These are phyloP conservation scores for Anisodus acutangulus DNA, from an alignment of 257 asterid species.

Conservation along the genomic window DNA sequence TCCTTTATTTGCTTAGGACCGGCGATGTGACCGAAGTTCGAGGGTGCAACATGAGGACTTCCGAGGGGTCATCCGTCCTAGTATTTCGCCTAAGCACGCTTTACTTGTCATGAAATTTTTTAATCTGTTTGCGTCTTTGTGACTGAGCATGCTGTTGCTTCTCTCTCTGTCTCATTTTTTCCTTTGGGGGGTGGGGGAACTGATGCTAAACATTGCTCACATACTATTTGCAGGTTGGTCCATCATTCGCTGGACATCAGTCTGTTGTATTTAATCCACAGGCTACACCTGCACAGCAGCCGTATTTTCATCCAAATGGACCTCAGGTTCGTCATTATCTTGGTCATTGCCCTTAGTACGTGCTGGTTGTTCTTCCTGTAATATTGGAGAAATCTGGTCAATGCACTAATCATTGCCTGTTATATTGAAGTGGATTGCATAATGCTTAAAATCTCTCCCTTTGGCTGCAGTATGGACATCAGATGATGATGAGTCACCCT, in stretches of 20 bases:
- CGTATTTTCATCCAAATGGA: conserved; percentile 84
- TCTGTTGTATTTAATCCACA: conserved; percentile 82
- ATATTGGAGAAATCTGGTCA: background rate
- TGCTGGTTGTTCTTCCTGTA: conserved; percentile 6
- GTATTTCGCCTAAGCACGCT: background rate
- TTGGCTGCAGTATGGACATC: conserved; percentile 75
- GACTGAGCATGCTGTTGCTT: conserved; percentile 14
- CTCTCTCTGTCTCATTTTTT: background rate
- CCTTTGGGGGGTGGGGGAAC: background rate
- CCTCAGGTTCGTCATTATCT: conserved; percentile 71
- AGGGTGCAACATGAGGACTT: background rate
- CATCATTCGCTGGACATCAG: conserved; percentile 66
- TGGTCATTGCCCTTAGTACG: conserved; percentile 20
- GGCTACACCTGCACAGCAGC: conserved; percentile 66
- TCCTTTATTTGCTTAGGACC: background rate
- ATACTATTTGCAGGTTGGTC: conserved; percentile 66
- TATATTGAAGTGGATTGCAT: background rate
- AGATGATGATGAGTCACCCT: conserved; percentile 89
- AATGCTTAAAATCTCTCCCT: background rate
- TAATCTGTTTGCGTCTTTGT: background rate
- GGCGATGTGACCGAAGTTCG: background rate
- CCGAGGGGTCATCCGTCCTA: background rate
- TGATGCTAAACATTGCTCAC: background rate
- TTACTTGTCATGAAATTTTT: background rate
- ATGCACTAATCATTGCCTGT: conserved; percentile 4